Evolutionary conservation across 2,329 filamentous ascomycete species (phyloP).

Genomic region (Ophiocordyceps camponoti-leonardi): DNA sequence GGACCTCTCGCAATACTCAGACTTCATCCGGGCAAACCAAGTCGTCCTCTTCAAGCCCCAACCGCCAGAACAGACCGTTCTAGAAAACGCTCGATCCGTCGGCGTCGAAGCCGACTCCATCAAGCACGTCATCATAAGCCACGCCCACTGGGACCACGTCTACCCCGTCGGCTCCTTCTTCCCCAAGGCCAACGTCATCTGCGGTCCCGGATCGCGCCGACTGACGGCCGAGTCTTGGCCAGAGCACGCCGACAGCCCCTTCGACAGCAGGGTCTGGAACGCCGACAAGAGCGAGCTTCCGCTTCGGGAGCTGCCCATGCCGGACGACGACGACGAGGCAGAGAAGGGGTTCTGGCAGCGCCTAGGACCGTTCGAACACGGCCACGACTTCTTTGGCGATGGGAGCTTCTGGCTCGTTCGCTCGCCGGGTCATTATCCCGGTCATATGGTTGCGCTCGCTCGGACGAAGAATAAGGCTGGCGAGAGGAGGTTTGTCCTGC

Average conservation of each 20-base stretch:
- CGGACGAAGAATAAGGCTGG: neutral
- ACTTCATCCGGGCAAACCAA: neutral
- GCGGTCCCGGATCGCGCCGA: neutral
- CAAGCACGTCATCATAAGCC: neutral
- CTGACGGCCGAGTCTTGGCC: neutral
- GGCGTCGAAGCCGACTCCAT: neutral
- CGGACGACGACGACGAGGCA: no score
- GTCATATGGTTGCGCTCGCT: neutral
- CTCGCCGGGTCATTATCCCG: neutral
- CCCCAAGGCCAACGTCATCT: neutral
- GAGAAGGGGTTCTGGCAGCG: neutral
- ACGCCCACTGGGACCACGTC: slow-evolving; percentile 1
- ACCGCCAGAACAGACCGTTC: neutral
- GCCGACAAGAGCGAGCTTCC: neutral
- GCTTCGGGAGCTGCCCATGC: neutral
- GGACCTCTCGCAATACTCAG: neutral
- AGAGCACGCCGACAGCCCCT: neutral
- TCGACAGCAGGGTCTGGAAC: neutral
- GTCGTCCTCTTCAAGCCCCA: neutral
- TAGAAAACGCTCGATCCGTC: neutral
- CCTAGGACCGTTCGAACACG: neutral
- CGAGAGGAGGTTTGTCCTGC: neutral
- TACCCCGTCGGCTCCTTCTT: neutral
- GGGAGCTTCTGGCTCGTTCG: neutral
- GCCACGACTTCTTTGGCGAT: neutral